phyloP scores from a whole-genome alignment of 441 rosid genomes.

The Aleurites moluccanus region DNA sequence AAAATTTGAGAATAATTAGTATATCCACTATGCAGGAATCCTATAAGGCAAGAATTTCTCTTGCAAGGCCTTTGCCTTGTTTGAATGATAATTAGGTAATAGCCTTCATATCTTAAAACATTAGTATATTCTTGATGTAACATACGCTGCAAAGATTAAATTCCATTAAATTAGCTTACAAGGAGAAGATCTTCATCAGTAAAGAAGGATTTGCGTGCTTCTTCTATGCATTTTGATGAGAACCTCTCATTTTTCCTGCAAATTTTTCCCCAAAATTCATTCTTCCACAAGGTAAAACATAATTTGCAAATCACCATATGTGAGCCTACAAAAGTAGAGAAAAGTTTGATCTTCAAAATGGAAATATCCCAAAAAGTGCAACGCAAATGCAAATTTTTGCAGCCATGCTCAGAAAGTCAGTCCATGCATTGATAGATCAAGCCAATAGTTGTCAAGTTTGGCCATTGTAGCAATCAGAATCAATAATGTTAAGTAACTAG shows the following conservation, averaged over 20 bases:
- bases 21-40: not conserved
- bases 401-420: not conserved
- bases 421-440: not conserved
- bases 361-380: not conserved
- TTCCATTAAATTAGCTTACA: slow-evolving; percentile 40
- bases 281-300: not conserved
- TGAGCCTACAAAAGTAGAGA: not conserved
- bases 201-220: slow-evolving; percentile 79
- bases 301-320: not conserved
- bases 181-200: slow-evolving; percentile 93
- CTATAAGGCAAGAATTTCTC: no score
- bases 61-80: not conserved
- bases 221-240: slow-evolving; percentile 68
- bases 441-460: not conserved
- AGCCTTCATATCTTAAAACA: not conserved
- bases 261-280: slow-evolving; percentile 2
- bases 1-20: not conserved
- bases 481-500: not conserved
- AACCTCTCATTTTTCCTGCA: slow-evolving; percentile 62
- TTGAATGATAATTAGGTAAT: not conserved
- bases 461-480: not conserved
- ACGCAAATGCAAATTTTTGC: not conserved
- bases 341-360: not conserved
- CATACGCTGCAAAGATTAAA: not conserved
- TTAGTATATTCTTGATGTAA: slow-evolving; percentile 8